Conservation (phyloP, 805 yeast species). For the Ogataea saltuana region DNA sequence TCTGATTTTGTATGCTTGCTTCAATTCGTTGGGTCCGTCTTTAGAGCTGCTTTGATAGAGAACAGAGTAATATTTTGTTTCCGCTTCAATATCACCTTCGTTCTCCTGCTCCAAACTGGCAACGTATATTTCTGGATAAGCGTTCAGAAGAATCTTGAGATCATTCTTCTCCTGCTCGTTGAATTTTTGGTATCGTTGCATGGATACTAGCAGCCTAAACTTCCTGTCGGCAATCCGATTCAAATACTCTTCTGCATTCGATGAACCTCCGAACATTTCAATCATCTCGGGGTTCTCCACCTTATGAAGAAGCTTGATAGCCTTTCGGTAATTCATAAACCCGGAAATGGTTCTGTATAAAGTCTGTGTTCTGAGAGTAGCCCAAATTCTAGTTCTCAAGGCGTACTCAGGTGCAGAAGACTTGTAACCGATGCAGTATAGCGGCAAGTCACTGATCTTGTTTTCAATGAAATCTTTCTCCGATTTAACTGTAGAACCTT, state of each 20-base stretch:
- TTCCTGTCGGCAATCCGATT: constrained; percentile 77
- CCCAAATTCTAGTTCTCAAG: constrained; percentile 82
- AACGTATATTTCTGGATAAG: constrained; percentile 67
- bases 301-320: constrained; percentile 66
- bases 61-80: constrained; percentile 56
- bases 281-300: constrained; percentile 63
- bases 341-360: constrained; percentile 82
- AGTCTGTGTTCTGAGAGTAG: constrained; percentile 81
- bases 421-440: constrained; percentile 71
- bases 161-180: constrained; percentile 64
- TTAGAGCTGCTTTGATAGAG: constrained; percentile 62
- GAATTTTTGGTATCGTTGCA: constrained; percentile 80
- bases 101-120: constrained; percentile 56
- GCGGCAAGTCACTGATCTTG: constrained; percentile 64
- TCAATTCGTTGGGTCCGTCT: constrained; percentile 48
- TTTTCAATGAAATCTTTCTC: constrained; percentile 39
- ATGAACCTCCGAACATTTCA: constrained; percentile 41
- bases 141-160: constrained; percentile 62
- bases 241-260: constrained; percentile 59
- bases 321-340: constrained; percentile 74
- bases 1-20: constrained; percentile 59
- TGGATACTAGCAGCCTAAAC: constrained; percentile 77
- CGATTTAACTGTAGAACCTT: constrained; percentile 36
- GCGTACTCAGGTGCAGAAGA: constrained; percentile 62
- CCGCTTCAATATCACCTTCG: constrained; percentile 40